Evolutionary conservation across 73 alveolate species (phyloP).

Genomic region (Uronychia setigera): DNA sequence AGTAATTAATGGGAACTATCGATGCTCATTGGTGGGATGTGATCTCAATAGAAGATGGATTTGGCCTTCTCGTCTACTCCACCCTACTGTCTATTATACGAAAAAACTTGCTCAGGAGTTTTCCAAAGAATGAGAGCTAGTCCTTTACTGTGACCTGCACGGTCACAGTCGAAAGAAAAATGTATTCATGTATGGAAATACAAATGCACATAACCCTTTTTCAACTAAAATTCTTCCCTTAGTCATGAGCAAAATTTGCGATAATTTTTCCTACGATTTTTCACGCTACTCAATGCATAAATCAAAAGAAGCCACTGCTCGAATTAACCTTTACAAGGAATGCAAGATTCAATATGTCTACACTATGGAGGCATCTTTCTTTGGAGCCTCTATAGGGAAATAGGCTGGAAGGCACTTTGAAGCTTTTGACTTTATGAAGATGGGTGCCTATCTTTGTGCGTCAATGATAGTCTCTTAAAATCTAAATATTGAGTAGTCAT

Average conservation of each 20-base stretch:
- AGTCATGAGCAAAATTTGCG: conserved; percentile 79
- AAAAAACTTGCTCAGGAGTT: conserved; percentile 65
- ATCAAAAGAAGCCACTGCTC: conserved; percentile 93
- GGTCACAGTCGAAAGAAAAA: conserved; percentile 73
- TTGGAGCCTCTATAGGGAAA: conserved; percentile 90
- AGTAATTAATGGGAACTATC: conserved; percentile 78
- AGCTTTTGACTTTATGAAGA: conserved; percentile 65
- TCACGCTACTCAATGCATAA: conserved; percentile 83
- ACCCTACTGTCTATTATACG: conserved; percentile 46
- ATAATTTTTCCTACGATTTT: conserved; percentile 71
- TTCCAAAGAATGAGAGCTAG: conserved; percentile 55
- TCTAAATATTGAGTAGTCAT: background rate
- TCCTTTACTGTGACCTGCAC: conserved; percentile 82
- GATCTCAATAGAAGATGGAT: conserved; percentile 83
- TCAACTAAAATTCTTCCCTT: conserved; percentile 86
- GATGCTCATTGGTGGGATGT: conserved; percentile 73
- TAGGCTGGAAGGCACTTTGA: conserved; percentile 67
- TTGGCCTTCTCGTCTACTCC: conserved; percentile 19
- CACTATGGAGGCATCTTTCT: conserved; percentile 96
- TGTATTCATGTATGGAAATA: conserved; percentile 64
- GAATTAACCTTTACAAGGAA: conserved; percentile 93
- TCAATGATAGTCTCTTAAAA: conserved; percentile 55
- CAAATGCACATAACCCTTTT: conserved; percentile 66
- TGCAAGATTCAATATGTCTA: conserved; percentile 82
- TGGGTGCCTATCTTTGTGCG: conserved; percentile 85